These are phyloP conservation scores for Blastomyces silverae DNA, from an alignment of 2,329 filamentous ascomycete genomes.

Conservation along the genomic window DNA sequence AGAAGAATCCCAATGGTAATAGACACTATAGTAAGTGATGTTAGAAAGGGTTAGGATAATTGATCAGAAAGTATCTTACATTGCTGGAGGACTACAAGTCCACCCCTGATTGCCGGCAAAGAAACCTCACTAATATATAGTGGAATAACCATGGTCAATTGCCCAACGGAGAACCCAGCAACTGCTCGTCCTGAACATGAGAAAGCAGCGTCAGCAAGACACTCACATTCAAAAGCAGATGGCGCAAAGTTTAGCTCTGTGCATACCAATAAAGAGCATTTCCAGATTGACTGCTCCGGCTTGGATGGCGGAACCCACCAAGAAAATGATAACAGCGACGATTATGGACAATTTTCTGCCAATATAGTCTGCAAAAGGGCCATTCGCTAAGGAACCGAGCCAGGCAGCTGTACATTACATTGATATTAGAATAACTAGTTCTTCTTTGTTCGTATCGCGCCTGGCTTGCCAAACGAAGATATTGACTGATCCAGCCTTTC, in stretches of 20 bases:
- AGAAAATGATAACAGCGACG: slow-evolving; percentile 48
- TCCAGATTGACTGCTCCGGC: slow-evolving; percentile 38
- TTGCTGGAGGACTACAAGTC: slow-evolving; percentile 36
- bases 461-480: not conserved
- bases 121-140: slow-evolving; percentile 51
- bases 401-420: slow-evolving; percentile 36
- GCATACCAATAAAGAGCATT: slow-evolving; percentile 41
- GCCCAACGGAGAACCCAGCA: slow-evolving; percentile 42
- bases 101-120: slow-evolving; percentile 34
- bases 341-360: slow-evolving; percentile 49
- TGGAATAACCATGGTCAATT: slow-evolving; percentile 45
- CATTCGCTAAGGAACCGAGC: slow-evolving; percentile 45
- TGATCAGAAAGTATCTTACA: slow-evolving; percentile 24
- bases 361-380: slow-evolving; percentile 47
- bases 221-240: not conserved
- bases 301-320: slow-evolving; percentile 46
- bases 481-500: not conserved
- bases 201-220: not conserved
- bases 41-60: not conserved
- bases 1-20: slow-evolving; percentile 36
- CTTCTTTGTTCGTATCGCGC: not conserved
- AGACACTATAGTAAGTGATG: slow-evolving; percentile 38
- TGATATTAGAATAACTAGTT: not conserved
- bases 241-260: not conserved
- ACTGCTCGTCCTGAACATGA: slow-evolving; percentile 35